phyloP scores from a whole-genome alignment of 148 eudicot species.

The Talinum fruticosum region DNA sequence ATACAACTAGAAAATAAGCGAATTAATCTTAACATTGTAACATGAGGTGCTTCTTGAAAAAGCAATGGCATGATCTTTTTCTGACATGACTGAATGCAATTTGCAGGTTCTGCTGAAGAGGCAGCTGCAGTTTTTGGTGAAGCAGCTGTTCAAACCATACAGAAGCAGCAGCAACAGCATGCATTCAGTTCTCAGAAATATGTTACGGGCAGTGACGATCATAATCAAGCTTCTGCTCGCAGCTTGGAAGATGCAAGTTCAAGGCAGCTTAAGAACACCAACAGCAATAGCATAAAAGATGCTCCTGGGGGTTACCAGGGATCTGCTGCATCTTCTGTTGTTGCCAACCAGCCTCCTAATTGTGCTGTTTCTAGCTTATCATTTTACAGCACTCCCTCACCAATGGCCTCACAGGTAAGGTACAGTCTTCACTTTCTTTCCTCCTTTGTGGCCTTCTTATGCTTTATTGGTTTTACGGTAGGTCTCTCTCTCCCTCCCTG shows the following conservation, averaged over 20 bases:
- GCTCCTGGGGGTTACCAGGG: conserved; percentile 59
- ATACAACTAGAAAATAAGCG: neutral
- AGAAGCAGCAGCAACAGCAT: conserved; percentile 48
- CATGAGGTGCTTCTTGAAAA: neutral
- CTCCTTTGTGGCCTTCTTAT: conserved; percentile 8
- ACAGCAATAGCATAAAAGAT: conserved; percentile 51
- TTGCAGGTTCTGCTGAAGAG: conserved; percentile 88
- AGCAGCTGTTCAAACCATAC: conserved; percentile 66
- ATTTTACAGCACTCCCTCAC: conserved; percentile 88
- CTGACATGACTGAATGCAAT: conserved; percentile 15
- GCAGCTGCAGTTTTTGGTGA: conserved; percentile 76
- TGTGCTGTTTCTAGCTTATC: conserved; percentile 59
- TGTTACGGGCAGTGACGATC: conserved; percentile 49
- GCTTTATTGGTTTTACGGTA: neutral
- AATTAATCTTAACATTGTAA: neutral
- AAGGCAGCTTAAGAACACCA: conserved; percentile 51
- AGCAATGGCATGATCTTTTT: neutral
- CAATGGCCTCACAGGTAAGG: conserved; percentile 81
- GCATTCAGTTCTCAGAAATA: conserved; percentile 40
- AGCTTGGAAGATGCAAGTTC: conserved; percentile 63
- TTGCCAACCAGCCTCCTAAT: conserved; percentile 51
- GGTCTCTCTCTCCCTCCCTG: neutral
- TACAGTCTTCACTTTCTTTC: conserved; percentile 27
- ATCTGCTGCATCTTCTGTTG: conserved; percentile 43
- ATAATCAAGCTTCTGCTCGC: conserved; percentile 38